Conservation (phyloP, 768 basidiomycete genomes). For the Tylopilus cervinicoccineus region DNA sequence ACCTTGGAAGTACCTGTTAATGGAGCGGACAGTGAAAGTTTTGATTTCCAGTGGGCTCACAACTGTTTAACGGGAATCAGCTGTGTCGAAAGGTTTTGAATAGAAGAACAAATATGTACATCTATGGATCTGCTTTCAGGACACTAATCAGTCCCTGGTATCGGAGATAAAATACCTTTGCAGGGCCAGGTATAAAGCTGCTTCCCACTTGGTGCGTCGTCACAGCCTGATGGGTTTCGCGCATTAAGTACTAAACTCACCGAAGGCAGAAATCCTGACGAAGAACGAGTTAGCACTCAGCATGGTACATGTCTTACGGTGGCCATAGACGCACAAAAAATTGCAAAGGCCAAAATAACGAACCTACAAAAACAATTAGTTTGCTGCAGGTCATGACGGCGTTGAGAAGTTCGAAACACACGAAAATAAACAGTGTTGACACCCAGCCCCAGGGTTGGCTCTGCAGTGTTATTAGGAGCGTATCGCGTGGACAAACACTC, state of each 20-base stretch:
- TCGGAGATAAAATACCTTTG: background rate
- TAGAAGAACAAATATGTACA: background rate
- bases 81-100: background rate
- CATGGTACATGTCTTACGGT: too few relatives aligned
- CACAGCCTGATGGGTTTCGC: background rate
- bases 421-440: constrained; percentile 5
- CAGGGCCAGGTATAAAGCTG: background rate
- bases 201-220: background rate
- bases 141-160: background rate
- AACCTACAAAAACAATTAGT: background rate
- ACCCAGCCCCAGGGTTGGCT: constrained; percentile 3
- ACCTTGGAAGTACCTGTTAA: background rate
- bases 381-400: background rate
- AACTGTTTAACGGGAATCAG: background rate
- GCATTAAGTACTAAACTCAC: background rate
- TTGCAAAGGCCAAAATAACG: constrained; percentile 5
- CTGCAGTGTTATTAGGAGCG: background rate
- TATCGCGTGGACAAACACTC: background rate
- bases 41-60: background rate
- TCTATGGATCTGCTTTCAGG: background rate
- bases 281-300: background rate
- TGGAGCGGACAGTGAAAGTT: background rate
- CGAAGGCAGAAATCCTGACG: background rate
- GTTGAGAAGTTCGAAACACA: background rate
- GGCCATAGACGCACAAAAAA: background rate